Evolutionary conservation across 2,329 filamentous ascomycete species (phyloP), one percentile per base, ranked within the genome.

Genomic region (Fusarium multiceps): DNA sequence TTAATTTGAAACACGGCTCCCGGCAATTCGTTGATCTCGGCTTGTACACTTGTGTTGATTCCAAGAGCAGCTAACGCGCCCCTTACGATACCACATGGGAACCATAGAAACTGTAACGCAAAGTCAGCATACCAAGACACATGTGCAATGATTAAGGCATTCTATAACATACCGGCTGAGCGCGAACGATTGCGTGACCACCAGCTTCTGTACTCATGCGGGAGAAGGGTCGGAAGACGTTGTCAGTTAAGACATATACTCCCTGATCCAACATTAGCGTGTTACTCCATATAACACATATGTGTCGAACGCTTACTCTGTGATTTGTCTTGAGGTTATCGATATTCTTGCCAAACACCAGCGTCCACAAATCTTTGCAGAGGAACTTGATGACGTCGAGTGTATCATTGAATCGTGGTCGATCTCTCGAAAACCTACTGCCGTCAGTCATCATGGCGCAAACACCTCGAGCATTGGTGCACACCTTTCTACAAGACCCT

Each of bases 241-340:
- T 94, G 81, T 99, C 96, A 16, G 95, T 98, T 55, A 99, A 84
- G 45, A 99, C 96, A 80, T 98, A 99, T 72, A 98, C 94, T 53
- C 96, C 96, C 90, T 93, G 63, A 20, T 54, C 51, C 21, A 21
- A 51, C 28, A 50, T 68, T 30, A 66, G 69, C 45, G 43, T 45
- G 41, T 27, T 16, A 27, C 37, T 55, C 21, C 20, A 28, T 25
- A 34, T 20, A 45, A 11, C 8, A 12, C 23, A 40, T 48, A 25
- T 21, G 34, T 18, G 32, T 11, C 25, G 25, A 14, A 32, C 21
- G 45, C 73, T 85, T 83, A 93, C 92, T 74, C 96, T 86, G 79
- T 99, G 96, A 78, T 99, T 99, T 11, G 96, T 99, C 82, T 99
- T 99, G 48, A 99, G 86, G 79, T 99, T 99, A 81, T 99, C 96